A percentile compares a stretch with the other conserved stretches of the same genome.
phyloP scores from a whole-genome alignment of 1,284 basidiomycete species.

The Paramarasmius palmivorus region DNA sequence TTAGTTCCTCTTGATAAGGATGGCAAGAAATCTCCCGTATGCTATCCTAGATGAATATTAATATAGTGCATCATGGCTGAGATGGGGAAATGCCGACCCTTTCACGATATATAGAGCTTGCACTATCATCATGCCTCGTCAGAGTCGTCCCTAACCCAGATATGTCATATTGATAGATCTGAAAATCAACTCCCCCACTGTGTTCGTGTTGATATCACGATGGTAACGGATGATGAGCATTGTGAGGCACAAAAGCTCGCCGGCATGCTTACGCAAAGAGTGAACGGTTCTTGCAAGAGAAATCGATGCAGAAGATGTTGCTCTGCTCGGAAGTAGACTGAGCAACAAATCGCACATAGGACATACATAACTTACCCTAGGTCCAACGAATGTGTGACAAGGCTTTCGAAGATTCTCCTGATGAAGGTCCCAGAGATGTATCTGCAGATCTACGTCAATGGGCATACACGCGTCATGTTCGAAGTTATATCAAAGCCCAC shows the following conservation, averaged over 20 bases:
- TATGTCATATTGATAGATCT: conserved; percentile 60
- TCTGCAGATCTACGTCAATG: conserved; percentile 48
- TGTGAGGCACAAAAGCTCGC: conserved; percentile 24
- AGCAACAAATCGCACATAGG: not conserved
- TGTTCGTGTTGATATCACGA: not conserved
- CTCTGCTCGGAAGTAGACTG: conserved; percentile 32
- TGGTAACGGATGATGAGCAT: conserved; percentile 1
- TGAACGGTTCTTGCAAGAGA: conserved; percentile 62
- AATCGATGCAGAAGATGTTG: conserved; percentile 70
- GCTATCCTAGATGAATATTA: conserved; percentile 49
- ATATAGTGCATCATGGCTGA: conserved; percentile 12
- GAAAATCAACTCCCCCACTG: conserved; percentile 65
- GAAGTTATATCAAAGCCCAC: no score
- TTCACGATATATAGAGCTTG: conserved; percentile 12
- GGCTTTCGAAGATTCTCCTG: conserved; percentile 56
- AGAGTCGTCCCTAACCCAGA: conserved; percentile 15
- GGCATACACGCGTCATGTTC: not conserved
- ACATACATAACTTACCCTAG: conserved; percentile 36
- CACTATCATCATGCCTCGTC: conserved; percentile 3
- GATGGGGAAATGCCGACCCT: conserved; percentile 15
- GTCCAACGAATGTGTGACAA: conserved; percentile 48
- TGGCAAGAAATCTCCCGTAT: conserved; percentile 64
- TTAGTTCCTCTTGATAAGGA: conserved; percentile 60
- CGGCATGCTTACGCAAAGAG: conserved; percentile 52
- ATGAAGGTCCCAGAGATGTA: conserved; percentile 72